Percentiles rank a stretch among this genome's conserved stretches.
phyloP scores from a whole-genome alignment of 768 basidiomycete genomes.

The Suillus clintonianus region DNA sequence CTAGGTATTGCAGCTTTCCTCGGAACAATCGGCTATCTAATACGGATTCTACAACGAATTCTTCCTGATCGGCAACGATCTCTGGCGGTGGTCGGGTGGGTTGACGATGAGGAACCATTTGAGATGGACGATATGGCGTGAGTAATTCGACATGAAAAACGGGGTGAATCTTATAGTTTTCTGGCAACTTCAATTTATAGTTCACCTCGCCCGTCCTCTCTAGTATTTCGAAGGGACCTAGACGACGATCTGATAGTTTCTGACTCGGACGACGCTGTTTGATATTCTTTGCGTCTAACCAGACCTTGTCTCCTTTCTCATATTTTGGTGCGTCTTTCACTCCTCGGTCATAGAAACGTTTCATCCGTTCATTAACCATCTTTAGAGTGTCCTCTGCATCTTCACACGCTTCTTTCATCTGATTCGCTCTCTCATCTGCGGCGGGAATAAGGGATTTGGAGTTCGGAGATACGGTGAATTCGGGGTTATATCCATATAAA shows the following conservation, averaged over 20 bases:
- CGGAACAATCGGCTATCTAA: no score
- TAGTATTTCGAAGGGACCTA: background rate
- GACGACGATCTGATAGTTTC: background rate
- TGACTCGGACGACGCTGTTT: background rate
- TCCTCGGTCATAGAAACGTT: slow-evolving; percentile 16
- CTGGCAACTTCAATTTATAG: background rate
- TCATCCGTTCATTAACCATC: slow-evolving; percentile 26
- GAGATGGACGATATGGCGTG: no score
- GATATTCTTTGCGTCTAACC: slow-evolving; percentile 23
- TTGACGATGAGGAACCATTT: no score
- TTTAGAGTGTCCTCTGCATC: background rate
- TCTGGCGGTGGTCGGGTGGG: no score
- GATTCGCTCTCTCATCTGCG: slow-evolving; percentile 10
- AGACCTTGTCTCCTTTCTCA: slow-evolving; percentile 24
- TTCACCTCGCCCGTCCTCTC: background rate
- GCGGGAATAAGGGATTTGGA: slow-evolving; percentile 1
- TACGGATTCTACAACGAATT: no score
- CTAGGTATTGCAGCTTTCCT: no score
- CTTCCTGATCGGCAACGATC: no score
- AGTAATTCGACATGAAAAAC: no score
- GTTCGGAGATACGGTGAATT: background rate
- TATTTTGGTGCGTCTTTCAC: slow-evolving; percentile 8
- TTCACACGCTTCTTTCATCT: slow-evolving; percentile 18
- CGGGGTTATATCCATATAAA: background rate
- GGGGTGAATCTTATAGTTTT: no score